Conservation (phyloP, 352 stramenopile species). For the Phytopythium boreale region DNA sequence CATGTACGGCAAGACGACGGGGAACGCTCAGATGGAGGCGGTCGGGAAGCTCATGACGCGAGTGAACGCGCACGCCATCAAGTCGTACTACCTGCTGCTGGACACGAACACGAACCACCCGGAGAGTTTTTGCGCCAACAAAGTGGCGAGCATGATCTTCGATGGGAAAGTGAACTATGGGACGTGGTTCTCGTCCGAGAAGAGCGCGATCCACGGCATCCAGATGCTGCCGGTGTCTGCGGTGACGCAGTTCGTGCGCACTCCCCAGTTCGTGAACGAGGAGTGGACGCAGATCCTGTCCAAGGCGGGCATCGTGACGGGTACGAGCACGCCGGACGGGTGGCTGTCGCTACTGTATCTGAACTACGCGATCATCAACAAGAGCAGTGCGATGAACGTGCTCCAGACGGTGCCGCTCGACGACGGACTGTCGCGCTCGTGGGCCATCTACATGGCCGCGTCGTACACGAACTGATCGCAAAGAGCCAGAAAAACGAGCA, state of each 20-base stretch:
- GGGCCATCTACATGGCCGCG: constrained; percentile 45
- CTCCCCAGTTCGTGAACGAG: constrained; percentile 27
- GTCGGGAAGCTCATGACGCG: constrained; percentile 26
- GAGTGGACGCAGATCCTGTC: constrained; percentile 40
- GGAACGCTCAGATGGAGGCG: constrained; percentile 12
- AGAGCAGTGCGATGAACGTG: constrained; percentile 24
- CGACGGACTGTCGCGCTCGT: constrained; percentile 42
- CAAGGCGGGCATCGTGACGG: constrained; percentile 22
- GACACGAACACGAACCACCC: constrained; percentile 27
- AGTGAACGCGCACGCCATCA: constrained; percentile 23
- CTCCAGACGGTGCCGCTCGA: constrained; percentile 41
- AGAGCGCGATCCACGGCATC: constrained; percentile 48
- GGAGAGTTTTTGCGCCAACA: constrained; percentile 22
- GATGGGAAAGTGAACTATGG: constrained; percentile 45
- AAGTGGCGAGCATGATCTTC: constrained; percentile 33
- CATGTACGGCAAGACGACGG: constrained; percentile 25
- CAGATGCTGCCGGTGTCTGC: constrained; percentile 49
- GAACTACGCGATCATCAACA: constrained; percentile 32
- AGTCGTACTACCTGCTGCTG: constrained; percentile 37
- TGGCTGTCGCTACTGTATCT: constrained; percentile 33
- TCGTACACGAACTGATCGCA: constrained; percentile 10
- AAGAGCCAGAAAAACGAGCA: too few relatives aligned
- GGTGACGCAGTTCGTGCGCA: constrained; percentile 29
- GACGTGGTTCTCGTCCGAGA: constrained; percentile 42
- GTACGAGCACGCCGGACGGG: constrained; percentile 10